phyloP scores from a whole-genome alignment of 768 basidiomycete species.

The Serendipita indica region DNA sequence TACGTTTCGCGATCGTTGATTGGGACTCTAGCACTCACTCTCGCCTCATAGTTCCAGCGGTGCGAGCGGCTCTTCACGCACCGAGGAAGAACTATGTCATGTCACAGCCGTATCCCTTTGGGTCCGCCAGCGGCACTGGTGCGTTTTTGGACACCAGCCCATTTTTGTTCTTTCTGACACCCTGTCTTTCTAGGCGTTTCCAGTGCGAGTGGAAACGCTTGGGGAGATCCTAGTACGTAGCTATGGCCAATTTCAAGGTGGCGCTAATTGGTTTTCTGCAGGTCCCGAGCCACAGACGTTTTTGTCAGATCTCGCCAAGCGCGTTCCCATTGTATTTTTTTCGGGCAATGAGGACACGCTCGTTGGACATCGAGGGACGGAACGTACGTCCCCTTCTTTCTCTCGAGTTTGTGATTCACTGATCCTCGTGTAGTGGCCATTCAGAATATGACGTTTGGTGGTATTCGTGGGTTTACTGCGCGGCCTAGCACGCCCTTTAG shows the following conservation, averaged over 20 bases:
- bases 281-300: neutral
- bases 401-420: neutral
- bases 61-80: conserved; percentile 1
- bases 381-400: neutral
- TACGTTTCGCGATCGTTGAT: neutral
- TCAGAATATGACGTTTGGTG: conserved; percentile 15
- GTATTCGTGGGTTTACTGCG: conserved; percentile 14
- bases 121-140: neutral
- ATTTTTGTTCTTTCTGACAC: neutral
- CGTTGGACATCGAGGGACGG: conserved; percentile 1
- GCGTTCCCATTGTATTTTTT: neutral
- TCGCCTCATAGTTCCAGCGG: neutral
- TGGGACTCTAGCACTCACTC: neutral
- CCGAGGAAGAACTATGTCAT: neutral
- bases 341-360: conserved; percentile 1
- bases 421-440: conserved; percentile 9
- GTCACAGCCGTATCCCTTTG: neutral
- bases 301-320: neutral
- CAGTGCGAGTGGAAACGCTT: neutral
- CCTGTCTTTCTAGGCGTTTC: neutral
- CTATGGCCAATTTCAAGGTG: neutral
- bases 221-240: conserved; percentile 1
- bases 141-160: neutral
- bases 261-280: neutral
- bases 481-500: conserved; percentile 9